Percentiles rank a stretch among this genome's conserved stretches.
phyloP scores from a whole-genome alignment of 352 stramenopile genomes.

The Phytophthora kernoviae region DNA sequence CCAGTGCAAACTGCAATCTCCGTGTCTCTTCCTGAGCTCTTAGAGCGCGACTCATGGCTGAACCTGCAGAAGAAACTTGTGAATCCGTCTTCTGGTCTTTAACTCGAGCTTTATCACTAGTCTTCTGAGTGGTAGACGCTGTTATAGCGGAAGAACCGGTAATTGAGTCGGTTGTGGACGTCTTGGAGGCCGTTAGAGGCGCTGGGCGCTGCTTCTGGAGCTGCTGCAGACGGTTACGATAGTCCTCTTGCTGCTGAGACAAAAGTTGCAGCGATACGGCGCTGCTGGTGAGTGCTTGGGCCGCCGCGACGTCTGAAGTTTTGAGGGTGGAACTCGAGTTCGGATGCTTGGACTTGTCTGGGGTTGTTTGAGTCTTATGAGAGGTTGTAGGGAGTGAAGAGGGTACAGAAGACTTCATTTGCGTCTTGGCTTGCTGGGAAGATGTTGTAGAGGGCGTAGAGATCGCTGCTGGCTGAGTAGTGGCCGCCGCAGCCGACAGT shows the following conservation, averaged over 20 bases:
- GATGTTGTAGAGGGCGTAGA: not conserved
- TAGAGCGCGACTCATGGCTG: slow-evolving; percentile 16
- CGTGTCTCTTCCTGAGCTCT: slow-evolving; percentile 28
- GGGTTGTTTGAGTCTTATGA: slow-evolving; percentile 11
- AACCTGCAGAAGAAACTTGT: slow-evolving; percentile 3
- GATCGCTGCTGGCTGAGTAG: slow-evolving; percentile 11
- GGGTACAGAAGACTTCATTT: not conserved
- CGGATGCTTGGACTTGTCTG: slow-evolving; percentile 5
- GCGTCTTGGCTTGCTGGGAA: slow-evolving; percentile 12
- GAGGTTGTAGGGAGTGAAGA: slow-evolving; percentile 2
- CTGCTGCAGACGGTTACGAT: slow-evolving; percentile 38
- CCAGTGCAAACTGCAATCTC: slow-evolving; percentile 46
- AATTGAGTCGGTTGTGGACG: slow-evolving; percentile 26
- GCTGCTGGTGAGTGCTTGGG: slow-evolving; percentile 7
- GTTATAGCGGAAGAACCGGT: slow-evolving; percentile 34
- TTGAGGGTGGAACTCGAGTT: slow-evolving; percentile 17
- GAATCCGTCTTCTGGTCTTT: slow-evolving; percentile 24
- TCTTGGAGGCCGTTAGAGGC: not conserved
- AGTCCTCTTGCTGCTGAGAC: slow-evolving; percentile 44
- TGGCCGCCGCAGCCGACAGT: slow-evolving; percentile 12
- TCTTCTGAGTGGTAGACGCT: slow-evolving; percentile 42
- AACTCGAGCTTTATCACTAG: slow-evolving; percentile 45
- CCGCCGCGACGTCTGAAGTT: not conserved
- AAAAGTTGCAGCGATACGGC: slow-evolving; percentile 31
- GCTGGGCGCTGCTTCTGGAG: slow-evolving; percentile 10